These are phyloP conservation scores for Neurospora hispaniola DNA, from an alignment of 495 filamentous ascomycete genomes.

Conservation along the genomic window DNA sequence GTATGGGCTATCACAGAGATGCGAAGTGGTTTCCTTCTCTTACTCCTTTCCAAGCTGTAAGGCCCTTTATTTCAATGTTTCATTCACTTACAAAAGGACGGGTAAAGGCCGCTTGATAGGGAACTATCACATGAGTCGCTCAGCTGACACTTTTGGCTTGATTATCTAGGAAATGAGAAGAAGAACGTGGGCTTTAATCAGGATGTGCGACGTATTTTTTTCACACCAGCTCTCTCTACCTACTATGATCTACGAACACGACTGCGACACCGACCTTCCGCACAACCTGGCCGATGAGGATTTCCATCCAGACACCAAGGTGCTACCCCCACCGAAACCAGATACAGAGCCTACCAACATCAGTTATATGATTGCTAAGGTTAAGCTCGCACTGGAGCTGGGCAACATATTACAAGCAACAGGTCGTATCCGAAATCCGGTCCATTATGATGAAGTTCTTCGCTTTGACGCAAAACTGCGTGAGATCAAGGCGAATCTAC, in stretches of 20 bases:
- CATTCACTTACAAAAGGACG: neutral
- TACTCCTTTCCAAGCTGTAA: constrained; percentile 66
- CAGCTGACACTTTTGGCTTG: neutral
- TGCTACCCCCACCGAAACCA: constrained; percentile 65
- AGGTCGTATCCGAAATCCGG: constrained; percentile 35
- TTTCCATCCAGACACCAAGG: constrained; percentile 66
- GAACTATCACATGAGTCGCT: neutral
- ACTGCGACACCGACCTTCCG: constrained; percentile 79
- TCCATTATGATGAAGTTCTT: constrained; percentile 71
- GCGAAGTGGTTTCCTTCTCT: constrained; percentile 74
- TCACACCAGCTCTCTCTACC: constrained; percentile 84
- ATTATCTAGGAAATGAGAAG: constrained; percentile 64
- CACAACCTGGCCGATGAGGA: constrained; percentile 93
- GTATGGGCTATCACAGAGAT: constrained; percentile 94
- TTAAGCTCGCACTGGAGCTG: constrained; percentile 49
- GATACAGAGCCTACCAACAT: constrained; percentile 71
- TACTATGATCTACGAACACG: constrained; percentile 71
- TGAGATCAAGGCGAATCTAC: constrained; percentile 53
- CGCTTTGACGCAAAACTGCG: constrained; percentile 63
- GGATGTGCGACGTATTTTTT: constrained; percentile 72
- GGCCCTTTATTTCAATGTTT: constrained; percentile 1
- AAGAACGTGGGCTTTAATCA: constrained; percentile 77
- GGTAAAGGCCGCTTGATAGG: neutral
- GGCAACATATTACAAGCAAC: constrained; percentile 43
- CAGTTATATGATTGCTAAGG: constrained; percentile 79